Evolutionary conservation across 1,284 basidiomycete genomes (phyloP), one percentile per base, ranked within the genome.

Genomic region (Leccinum subrobustum): DNA sequence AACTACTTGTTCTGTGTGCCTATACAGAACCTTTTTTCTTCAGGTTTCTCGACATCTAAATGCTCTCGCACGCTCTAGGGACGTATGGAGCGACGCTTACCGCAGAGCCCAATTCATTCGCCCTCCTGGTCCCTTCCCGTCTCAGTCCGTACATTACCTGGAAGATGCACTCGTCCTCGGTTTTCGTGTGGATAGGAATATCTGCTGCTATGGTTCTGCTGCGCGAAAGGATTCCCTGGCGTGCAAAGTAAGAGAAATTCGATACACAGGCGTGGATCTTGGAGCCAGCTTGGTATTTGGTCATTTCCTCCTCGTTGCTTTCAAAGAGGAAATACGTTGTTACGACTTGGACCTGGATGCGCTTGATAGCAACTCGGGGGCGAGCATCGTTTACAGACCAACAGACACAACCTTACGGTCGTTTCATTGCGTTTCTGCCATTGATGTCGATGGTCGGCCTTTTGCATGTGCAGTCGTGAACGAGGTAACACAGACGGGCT

Each of bases 91-190:
- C 12, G 31, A 59, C 6, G 59, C 47, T 6, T 69, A 70, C 53
- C 62, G 58, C 42, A 65, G 27, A 4, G 52, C 63, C 35, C 4
- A 54, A 2, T 68, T 67, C n/a, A 29, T 69, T 59, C 52, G 39
- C 33, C 67, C 67, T 33, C 67, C 68, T 0, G 68, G 67, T 0
- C 66, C 68, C 4, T 70, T 67, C n/a, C 58, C 25, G 9, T 62
- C 52, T 2, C 68, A 67, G 8, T 62, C 64, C 9, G 52, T 47
- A 12, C 20, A 16, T 47, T 59, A 69, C 18, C 37, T 67, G 6
- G 68, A 67, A 55, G 44, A 42, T 1, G 47, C 31, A 0, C 58
- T 70, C 18, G 47, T 70, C 2, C 6, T 52, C 2, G 59, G 68
- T 20, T 65, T 54, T 52, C 67, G 65, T 11, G 29, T 62, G 2